A percentile compares a stretch with the other conserved stretches of the same genome.
phyloP scores from a whole-genome alignment of 83 land plant species.

The Thuja plicata region DNA sequence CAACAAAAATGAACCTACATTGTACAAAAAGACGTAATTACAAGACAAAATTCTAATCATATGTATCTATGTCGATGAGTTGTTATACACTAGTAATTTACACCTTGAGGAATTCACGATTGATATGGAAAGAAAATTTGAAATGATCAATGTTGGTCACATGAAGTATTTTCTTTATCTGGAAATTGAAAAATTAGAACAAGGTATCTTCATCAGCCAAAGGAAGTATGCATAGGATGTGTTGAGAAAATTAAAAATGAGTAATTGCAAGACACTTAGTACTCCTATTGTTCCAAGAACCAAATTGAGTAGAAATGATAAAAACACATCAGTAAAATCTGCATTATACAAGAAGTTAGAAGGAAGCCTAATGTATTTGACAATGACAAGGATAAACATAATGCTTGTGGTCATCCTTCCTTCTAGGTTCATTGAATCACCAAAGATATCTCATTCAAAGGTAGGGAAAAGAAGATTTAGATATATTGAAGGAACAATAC shows the following conservation, averaged over 20 bases:
- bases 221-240: slow-evolving; percentile 16
- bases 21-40: neutral
- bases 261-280: slow-evolving; percentile 12
- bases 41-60: slow-evolving; percentile 9
- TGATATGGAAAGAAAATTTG: slow-evolving; percentile 13
- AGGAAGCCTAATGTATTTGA: slow-evolving; percentile 24
- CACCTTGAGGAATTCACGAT: slow-evolving; percentile 14
- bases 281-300: slow-evolving; percentile 20
- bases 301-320: slow-evolving; percentile 15
- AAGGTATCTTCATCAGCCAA: slow-evolving; percentile 18
- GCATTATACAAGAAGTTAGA: too few relatives aligned
- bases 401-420: slow-evolving; percentile 16
- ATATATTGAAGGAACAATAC: slow-evolving; percentile 15
- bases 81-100: slow-evolving; percentile 1
- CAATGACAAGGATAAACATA: slow-evolving; percentile 30
- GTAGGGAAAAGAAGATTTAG: slow-evolving; percentile 19
- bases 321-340: slow-evolving; percentile 1
- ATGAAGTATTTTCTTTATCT: slow-evolving; percentile 20
- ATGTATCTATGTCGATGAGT: slow-evolving; percentile 28
- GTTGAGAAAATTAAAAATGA: slow-evolving; percentile 20
- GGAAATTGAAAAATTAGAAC: neutral
- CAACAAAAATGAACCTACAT: neutral
- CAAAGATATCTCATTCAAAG: slow-evolving; percentile 7
- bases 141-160: slow-evolving; percentile 19
- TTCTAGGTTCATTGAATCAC: slow-evolving; percentile 24